Base-by-base conservation (phyloP, 768 basidiomycete species). In the Mycena metata region DNA sequence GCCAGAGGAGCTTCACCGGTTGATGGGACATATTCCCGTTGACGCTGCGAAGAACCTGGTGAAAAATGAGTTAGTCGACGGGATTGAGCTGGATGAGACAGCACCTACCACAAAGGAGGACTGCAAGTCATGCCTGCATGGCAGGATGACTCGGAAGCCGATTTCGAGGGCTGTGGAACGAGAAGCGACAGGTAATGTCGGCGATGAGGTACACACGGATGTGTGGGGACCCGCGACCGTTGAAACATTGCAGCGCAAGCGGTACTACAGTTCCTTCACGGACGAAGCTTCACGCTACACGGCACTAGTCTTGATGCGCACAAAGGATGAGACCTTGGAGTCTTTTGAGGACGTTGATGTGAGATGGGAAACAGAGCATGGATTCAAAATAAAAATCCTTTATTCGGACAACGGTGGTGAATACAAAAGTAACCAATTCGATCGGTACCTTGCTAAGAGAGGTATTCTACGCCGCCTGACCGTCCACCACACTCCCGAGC, bases 151-250 rank as follows among this genome's bases (percentile, higher is more conserved):
- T 17, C 55, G 70, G 11, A 74, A 78, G 35, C 64, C 66, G n/a
- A 74, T 80, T 12, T 64, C 66, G 41, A 78, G 77, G 59, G 71
- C 65, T 26, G 42, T 52, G 17, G 71, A 72, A 13, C 54, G 69
- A 12, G 58, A 70, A 11, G 72, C 78, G 4, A 16, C 47, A 17
- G 60, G 58, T 7, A 23, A 43, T 0, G 73, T 79, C 60, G 79
- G 79, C 6, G 77, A 78, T 1, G 74, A 77, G 30, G 76, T 82
- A 10, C 78, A 81, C 50, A 73, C 74, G 0, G 78, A 83, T 66
- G 66, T 83, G 2, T 83, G 80, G 79, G 80, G 81, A 24, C 79
- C 79, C 3, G 69, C 79, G 15, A 66, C 67, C 8, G 69, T 75
- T 1, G 26, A 69, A 1, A 74, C 76, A 5, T 21, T 78, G 1